Base-by-base conservation (phyloP, 768 basidiomycete species). In the Lactarius sanguifluus region DNA sequence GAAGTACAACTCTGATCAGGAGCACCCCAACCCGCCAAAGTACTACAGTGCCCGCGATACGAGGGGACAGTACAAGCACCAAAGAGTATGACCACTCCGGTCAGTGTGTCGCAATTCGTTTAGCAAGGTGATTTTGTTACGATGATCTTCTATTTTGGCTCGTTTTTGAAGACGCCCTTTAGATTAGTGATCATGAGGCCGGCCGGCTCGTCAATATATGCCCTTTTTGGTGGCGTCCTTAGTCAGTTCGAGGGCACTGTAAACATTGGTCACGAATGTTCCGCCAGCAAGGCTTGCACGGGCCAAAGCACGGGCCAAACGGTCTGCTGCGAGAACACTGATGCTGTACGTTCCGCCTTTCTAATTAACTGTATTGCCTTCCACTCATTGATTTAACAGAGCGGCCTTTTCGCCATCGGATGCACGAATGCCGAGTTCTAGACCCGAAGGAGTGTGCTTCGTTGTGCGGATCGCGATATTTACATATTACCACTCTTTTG, bases 401-500 rank as follows among this genome's bases (percentile, higher is more conserved):
- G 18, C 2, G 30, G 54, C 28, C 8, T 20, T 7, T 10, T 57
- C 13, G 55, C 30, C 9, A 2, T 57, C 16, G 54, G 32, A 56
- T 32, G 54, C 54, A 18, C 6, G 16, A 30, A 30, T 32, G 1
- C 20, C 30, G 23, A 13, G 12, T 13, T 43, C 25, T 23, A 10
- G 25, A 5, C n/a, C 5, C 36, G 36, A 5, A 8, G 34, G 62
- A 47, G 18, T 52, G 15, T 58, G 47, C 47, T 52, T 25, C 40
- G 41, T 40, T 16, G n/a, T 54, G 38, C 41, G 25, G 41, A 34
- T 34, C 34, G 34, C 10, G 34, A 62, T 10, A 61, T 15, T 61
- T 54, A 50, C 62, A 58, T 41, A 58, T 50, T 55, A 9, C 41
- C 61, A 43, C 32, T 67, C 66, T 59, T 63, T 66, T 66, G 45